A percentile compares a stretch with the other conserved stretches of the same genome.
Evolutionary conservation across 2,329 filamentous ascomycete genomes (phyloP).

Genomic region (Ascochyta koolunga): DNA sequence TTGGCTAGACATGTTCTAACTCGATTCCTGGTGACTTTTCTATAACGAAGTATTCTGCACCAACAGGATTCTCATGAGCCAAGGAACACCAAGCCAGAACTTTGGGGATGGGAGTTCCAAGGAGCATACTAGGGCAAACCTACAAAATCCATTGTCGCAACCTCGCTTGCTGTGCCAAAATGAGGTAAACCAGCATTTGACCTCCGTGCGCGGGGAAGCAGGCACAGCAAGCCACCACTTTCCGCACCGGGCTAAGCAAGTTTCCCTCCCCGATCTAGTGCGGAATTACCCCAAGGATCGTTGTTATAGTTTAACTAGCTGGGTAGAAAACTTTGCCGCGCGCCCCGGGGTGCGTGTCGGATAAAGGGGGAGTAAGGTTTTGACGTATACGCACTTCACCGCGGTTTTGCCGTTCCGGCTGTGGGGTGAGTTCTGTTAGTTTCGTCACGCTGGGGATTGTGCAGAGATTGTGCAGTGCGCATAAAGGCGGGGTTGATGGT

Average conservation of each 20-base stretch:
- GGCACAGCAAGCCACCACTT: background rate
- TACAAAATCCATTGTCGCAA: slow-evolving; percentile 48
- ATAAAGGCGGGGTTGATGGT: background rate
- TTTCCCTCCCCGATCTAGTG: slow-evolving; percentile 2
- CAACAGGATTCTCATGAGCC: slow-evolving; percentile 32
- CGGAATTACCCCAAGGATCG: background rate
- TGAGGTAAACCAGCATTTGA: slow-evolving; percentile 43
- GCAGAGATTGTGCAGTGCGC: slow-evolving; percentile 5
- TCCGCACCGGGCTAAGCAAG: background rate
- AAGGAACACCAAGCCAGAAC: slow-evolving; percentile 44
- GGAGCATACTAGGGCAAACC: slow-evolving; percentile 1
- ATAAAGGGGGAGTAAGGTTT: too few relatives aligned
- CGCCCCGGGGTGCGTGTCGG: background rate
- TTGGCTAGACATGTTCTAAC: slow-evolving; percentile 38
- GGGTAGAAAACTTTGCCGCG: slow-evolving; percentile 3
- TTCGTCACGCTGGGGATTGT: background rate
- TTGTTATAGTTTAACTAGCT: slow-evolving; percentile 1
- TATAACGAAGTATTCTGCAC: slow-evolving; percentile 45
- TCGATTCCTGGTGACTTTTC: slow-evolving; percentile 37
- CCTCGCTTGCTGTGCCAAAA: slow-evolving; percentile 47
- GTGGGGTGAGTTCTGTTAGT: slow-evolving; percentile 5
- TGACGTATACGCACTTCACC: background rate
- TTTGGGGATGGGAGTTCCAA: slow-evolving; percentile 41
- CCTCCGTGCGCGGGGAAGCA: slow-evolving; percentile 12
- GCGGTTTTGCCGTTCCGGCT: background rate